Conservation (phyloP, 305 asterid genomes). For the Solanum chacoense region DNA sequence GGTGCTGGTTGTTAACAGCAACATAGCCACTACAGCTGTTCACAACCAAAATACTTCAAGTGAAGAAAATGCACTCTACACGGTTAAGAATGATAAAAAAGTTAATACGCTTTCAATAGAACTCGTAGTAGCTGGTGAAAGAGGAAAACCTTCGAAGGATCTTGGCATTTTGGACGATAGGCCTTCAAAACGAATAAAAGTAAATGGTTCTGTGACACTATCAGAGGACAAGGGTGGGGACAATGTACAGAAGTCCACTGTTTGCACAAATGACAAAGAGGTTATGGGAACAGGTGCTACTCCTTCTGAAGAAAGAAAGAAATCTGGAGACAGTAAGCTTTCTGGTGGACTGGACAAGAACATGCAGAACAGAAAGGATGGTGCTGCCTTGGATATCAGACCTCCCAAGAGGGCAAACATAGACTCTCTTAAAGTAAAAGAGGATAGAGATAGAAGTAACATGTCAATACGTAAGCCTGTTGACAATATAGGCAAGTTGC, state of each 20-base stretch:
- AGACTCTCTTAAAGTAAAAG: conserved; percentile 1
- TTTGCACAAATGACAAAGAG: neutral
- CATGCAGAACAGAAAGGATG: neutral
- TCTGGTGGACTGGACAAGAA: conserved; percentile 8
- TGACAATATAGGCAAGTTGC: conserved; percentile 7
- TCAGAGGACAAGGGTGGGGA: conserved; percentile 3
- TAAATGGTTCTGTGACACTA: conserved; percentile 8
- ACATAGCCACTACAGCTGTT: neutral
- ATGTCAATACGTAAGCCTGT: conserved; percentile 9
- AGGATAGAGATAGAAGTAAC: conserved; percentile 9
- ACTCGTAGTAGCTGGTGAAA: conserved; percentile 13
- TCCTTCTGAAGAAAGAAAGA: neutral
- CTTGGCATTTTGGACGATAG: conserved; percentile 16
- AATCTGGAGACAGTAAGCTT: neutral
- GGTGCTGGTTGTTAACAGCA: neutral
- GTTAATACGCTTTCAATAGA: conserved; percentile 6
- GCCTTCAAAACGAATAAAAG: conserved; percentile 29
- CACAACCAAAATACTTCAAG: conserved; percentile 2
- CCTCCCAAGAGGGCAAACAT: conserved; percentile 8
- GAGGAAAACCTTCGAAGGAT: conserved; percentile 12
- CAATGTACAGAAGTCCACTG: neutral
- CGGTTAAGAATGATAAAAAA: neutral
- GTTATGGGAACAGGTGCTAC: neutral
- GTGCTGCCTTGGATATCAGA: conserved; percentile 6
- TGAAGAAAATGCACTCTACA: conserved; percentile 10